These are phyloP conservation scores for Marasmius fiardii DNA, from an alignment of 1,284 basidiomycete species.

Conservation along the genomic window DNA sequence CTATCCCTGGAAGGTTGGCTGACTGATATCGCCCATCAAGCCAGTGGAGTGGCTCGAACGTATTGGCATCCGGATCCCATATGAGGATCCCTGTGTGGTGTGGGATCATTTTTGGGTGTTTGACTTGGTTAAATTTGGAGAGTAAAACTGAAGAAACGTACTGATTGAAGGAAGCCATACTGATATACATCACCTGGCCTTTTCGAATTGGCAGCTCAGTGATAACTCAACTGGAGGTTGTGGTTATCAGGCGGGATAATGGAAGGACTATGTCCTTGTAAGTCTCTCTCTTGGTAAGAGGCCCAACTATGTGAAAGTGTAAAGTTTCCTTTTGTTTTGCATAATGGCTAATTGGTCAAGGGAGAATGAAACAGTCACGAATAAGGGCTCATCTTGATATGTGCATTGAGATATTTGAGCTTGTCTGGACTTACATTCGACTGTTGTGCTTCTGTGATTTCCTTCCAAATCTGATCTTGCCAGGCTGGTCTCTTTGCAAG, in stretches of 20 bases:
- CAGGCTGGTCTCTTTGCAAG: not conserved
- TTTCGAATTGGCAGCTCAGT: conserved; percentile 3
- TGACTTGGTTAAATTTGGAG: too few relatives aligned
- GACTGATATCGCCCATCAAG: not conserved
- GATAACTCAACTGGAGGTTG: conserved; percentile 1
- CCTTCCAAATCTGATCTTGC: conserved; percentile 3
- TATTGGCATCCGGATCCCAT: conserved; percentile 10
- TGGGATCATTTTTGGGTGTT: too few relatives aligned
- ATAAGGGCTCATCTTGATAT: conserved; percentile 5
- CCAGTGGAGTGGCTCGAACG: conserved; percentile 11
- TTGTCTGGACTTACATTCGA: not conserved
- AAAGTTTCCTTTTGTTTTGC: conserved; percentile 14
- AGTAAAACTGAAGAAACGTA: not conserved
- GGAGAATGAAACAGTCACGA: not conserved
- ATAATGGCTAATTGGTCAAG: not conserved
- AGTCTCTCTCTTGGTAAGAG: conserved; percentile 8
- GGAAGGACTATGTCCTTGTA: conserved; percentile 8
- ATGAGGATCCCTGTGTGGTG: not conserved
- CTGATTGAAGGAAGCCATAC: conserved; percentile 6
- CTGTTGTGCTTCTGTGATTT: not conserved
- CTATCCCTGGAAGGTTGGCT: not conserved
- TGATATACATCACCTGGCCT: conserved; percentile 5
- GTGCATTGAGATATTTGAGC: conserved; percentile 5
- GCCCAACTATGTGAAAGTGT: conserved; percentile 6
- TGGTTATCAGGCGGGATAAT: conserved; percentile 9